Percentiles rank a stretch among this genome's conserved stretches.
These are phyloP conservation scores for Phytophthora macrochlamydospora DNA, from an alignment of 352 stramenopile genomes.

Conservation along the genomic window DNA sequence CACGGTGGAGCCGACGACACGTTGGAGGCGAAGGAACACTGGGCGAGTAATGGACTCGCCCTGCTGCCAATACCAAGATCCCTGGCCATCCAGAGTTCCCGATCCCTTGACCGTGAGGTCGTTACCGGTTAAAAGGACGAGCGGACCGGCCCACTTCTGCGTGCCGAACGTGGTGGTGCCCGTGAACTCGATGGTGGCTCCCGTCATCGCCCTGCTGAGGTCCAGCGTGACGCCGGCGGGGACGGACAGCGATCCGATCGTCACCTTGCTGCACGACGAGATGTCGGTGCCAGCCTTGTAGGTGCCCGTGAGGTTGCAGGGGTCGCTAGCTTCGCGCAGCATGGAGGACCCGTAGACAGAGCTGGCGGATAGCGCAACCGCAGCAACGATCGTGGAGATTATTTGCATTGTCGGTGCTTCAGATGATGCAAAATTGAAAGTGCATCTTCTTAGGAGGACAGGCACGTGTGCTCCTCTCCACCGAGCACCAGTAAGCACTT, in stretches of 20 bases:
- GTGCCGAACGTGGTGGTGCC: not conserved
- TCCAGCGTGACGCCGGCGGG: slow-evolving; percentile 42
- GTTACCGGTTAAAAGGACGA: slow-evolving; percentile 9
- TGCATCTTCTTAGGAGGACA: not conserved
- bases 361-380: not conserved
- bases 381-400: not conserved
- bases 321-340: not conserved
- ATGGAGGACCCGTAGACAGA: not conserved
- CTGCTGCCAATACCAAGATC: slow-evolving; percentile 32
- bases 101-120: slow-evolving; percentile 27
- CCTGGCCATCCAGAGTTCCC: slow-evolving; percentile 32
- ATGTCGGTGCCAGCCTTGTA: slow-evolving; percentile 41
- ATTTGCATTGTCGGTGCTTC: not conserved
- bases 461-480: too few species aligned
- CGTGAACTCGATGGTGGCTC: not conserved
- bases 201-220: slow-evolving; percentile 28
- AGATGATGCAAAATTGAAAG: not conserved
- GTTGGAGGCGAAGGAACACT: not conserved
- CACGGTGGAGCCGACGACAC: not conserved
- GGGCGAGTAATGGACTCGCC: slow-evolving; percentile 1
- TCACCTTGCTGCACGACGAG: slow-evolving; percentile 29
- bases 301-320: slow-evolving; percentile 38
- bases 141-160: not conserved
- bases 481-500: not conserved
- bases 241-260: slow-evolving; percentile 30